Evolutionary conservation across 306 rosid species (phyloP), one percentile per base, ranked within the genome.

Genomic region (Castanospermum australe): DNA sequence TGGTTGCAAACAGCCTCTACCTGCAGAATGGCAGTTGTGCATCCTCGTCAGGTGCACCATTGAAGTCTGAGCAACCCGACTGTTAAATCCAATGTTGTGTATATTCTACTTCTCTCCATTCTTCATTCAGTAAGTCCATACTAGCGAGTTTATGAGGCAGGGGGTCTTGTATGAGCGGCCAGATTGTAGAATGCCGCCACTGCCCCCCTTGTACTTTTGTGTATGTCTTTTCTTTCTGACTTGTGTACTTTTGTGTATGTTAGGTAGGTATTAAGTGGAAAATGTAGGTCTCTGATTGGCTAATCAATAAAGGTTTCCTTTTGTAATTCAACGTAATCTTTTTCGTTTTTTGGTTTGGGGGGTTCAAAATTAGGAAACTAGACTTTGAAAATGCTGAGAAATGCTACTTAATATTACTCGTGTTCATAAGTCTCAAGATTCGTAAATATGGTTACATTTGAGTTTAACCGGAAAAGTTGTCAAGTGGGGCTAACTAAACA

Each of bases 1-100:
- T 91, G 92, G 99, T 96, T 73, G 96, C 99, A 67, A 96, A 88
- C 85, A 96, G 99, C 84, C 91, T 96, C 61, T 91, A 87, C 84
- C 91, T 89, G 80, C 97, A 89, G 81, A 96, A 93, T 62, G 96
- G 97, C 69, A 91, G 93, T 54, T 81, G 93, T 35, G 94, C 87
- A 42, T 87, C 99, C 45, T 87, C 97, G 1, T 91, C 98, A 0
- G 92, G 94, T 42, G 92, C 89, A 35, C 94, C 91, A 17, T 17
- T 90, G 85, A 96, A 93, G 86, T 20, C 94, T 28, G 98, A 96
- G 86, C 96, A 91, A 76, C 97, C 87, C 18, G 98, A 91, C 84
- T 85, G 84, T 41, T 95, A 65, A 59, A 69, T 51, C 73, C 10
- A 35, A 61, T 71, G 75, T 30, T 80, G 67, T 90, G 94, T 92